Evolutionary conservation across 140 eudicot species (phyloP), one percentile per base, ranked within the genome.

Genomic region (Oenanthe javanica): DNA sequence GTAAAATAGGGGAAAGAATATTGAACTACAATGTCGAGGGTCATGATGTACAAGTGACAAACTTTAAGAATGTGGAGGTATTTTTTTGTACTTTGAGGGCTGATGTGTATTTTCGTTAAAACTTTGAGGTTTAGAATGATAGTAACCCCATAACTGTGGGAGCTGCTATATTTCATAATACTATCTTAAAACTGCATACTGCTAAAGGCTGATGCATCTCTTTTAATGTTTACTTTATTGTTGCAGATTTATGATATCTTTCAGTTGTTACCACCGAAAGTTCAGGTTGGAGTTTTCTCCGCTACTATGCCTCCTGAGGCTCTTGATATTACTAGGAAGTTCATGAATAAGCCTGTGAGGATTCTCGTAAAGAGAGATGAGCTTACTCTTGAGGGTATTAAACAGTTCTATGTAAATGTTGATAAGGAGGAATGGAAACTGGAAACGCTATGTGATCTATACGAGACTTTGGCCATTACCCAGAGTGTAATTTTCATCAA

Each of bases 271-370:
- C 89, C 89, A 6, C 40, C 85, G 5, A 83, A 81, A 66, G 82
- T 86, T 18, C 89, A 86, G 52, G 89, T 86, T 78, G 89, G 89
- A 14, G 85, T 86, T 27, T 86, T 84, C 81, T 89, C 95, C 9
- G 97, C 97, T 5, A 93, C 97, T 42, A 93, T 93, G 97, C 96
- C 97, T 15, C 96, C 96, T 0, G 96, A 93, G 42, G 96, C 97
- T 46, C 85, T 93, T 4, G 97, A 93, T 59, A 90, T 93, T 83
- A 93, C 97, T 49, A 75, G 95, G 52, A 92, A 90, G 72, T 92
- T 92, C 87, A 90, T 92, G 95, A 92, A 92, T 84, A 92, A 92
- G 80, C 97, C 97, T 0, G 97, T 92, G 27, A 84, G 97, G 54
- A 92, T 92, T 31, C 80, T 92, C 40, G 97, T 92, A 45, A 92